Percentiles rank a stretch among this genome's conserved stretches.
Conservation (phyloP, 78 protist genomes). For the Creolimax fragrantissima region DNA sequence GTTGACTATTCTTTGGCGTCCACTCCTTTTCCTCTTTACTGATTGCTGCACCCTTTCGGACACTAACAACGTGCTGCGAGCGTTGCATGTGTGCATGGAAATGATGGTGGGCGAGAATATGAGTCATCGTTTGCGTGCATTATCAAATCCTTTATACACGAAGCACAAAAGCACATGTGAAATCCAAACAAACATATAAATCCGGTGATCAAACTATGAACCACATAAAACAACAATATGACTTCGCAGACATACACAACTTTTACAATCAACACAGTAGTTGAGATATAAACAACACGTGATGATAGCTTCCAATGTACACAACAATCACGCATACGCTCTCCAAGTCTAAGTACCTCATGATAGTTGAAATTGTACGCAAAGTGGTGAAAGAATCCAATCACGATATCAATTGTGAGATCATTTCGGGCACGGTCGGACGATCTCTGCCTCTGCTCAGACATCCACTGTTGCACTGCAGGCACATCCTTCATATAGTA, state of each 20-base stretch:
- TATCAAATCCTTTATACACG: background rate
- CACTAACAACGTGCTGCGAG: constrained; percentile 22
- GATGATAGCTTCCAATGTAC: background rate
- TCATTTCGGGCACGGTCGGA: constrained; percentile 12
- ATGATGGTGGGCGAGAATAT: background rate
- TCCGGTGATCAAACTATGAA: background rate
- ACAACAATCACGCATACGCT: too few species aligned
- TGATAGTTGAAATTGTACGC: constrained; percentile 40
- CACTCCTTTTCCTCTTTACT: constrained; percentile 34
- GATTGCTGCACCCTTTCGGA: background rate
- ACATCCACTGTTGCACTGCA: background rate
- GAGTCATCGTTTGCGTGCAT: too few species aligned
- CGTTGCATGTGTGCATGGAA: background rate
- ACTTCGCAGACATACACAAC: background rate
- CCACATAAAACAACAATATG: background rate
- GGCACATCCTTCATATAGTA: background rate
- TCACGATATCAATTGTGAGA: background rate
- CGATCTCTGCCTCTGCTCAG: background rate
- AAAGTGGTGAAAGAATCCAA: constrained; percentile 26
- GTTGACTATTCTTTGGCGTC: constrained; percentile 15
- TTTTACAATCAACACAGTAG: too few species aligned
- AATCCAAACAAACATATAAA: background rate
- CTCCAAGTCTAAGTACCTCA: background rate
- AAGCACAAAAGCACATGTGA: background rate
- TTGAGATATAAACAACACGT: background rate